Conservation (phyloP, 2,329 filamentous ascomycete genomes). For the Ophiostoma ips region DNA sequence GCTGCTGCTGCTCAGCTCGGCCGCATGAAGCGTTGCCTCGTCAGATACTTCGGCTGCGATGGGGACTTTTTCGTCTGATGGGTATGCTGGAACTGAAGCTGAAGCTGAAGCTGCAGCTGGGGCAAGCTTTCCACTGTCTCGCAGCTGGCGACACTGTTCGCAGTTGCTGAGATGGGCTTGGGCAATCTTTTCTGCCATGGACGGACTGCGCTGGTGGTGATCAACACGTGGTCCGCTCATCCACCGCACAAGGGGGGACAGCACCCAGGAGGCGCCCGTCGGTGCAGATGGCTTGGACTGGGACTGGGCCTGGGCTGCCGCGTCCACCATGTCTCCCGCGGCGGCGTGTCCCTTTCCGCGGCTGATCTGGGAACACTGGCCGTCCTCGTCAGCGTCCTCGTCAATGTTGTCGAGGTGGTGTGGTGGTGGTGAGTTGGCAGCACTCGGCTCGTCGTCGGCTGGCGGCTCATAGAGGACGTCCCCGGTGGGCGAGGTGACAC, state of each 20-base stretch:
- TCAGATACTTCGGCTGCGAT: too few relatives aligned
- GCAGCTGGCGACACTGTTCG: slow-evolving; percentile 26
- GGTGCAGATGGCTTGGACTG: too few relatives aligned
- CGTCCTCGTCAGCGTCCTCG: slow-evolving; percentile 1
- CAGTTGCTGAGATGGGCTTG: slow-evolving; percentile 30
- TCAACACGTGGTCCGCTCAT: slow-evolving; percentile 3
- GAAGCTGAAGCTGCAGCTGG: slow-evolving; percentile 3
- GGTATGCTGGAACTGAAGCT: too few relatives aligned
- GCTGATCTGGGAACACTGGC: too few relatives aligned
- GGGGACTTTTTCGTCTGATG: too few relatives aligned
- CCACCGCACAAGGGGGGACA: slow-evolving; percentile 13
- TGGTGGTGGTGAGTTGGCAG: background rate
- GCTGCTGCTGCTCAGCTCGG: background rate
- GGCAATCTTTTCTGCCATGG: slow-evolving; percentile 3
- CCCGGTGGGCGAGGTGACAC: slow-evolving; percentile 25
- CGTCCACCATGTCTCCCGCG: background rate
- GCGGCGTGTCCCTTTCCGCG: slow-evolving; percentile 2
- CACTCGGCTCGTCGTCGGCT: background rate
- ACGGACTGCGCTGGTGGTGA: background rate
- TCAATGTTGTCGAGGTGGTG: background rate
- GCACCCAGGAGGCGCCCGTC: slow-evolving; percentile 4
- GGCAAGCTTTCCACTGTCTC: slow-evolving; percentile 1
- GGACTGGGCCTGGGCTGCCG: background rate
- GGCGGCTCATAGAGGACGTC: slow-evolving; percentile 13
- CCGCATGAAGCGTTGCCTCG: background rate